These are phyloP conservation scores for Clohesyomyces aquaticus DNA, from an alignment of 495 filamentous ascomycete genomes.

Conservation along the genomic window DNA sequence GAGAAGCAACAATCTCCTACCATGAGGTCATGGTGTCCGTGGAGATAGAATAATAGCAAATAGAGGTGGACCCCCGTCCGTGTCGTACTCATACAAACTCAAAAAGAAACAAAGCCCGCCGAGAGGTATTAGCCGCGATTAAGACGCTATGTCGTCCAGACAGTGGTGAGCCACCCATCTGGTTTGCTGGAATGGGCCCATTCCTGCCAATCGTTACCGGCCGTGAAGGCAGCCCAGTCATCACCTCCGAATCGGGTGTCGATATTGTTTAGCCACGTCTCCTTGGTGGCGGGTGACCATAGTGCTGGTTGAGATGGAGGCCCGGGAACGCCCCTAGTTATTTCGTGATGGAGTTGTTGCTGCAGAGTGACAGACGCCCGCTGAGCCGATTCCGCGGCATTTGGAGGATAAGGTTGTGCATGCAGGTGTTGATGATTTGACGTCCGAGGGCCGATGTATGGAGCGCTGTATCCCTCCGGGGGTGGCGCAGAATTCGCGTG, in stretches of 20 bases:
- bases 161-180: constrained; percentile 23
- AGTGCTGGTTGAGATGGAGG: constrained; percentile 18
- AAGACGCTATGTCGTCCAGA: constrained; percentile 8
- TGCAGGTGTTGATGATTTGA: neutral
- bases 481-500: neutral
- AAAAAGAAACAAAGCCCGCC: neutral
- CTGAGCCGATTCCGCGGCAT: constrained; percentile 17
- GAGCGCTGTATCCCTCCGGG: neutral
- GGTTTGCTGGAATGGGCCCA: constrained; percentile 18
- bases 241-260: constrained; percentile 43
- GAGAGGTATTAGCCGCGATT: neutral
- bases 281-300: constrained; percentile 30
- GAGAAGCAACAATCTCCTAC: too few relatives aligned
- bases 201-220: constrained; percentile 37
- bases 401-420: constrained; percentile 1
- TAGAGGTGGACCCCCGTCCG: too few relatives aligned
- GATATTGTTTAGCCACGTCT: constrained; percentile 42
- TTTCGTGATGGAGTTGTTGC: constrained; percentile 19
- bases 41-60: too few relatives aligned
- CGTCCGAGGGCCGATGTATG: neutral
- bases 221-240: constrained; percentile 43
- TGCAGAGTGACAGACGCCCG: constrained; percentile 22
- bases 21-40: too few relatives aligned
- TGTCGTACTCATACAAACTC: neutral
- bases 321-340: neutral